phyloP scores from a whole-genome alignment of 306 rosid species.

The Medicago truncatula region MtrunA17r5.0-ANR NC_053049.1:32066001-32066500 shows the following conservation, averaged over 20 bases:
- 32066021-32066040: background rate
- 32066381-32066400: background rate
- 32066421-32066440: constrained; percentile 8
- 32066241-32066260: constrained; percentile 56
- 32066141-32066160: background rate
- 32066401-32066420: constrained; percentile 12
- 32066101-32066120: background rate
- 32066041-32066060: background rate
- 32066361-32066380: constrained; percentile 38
- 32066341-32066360: constrained; percentile 40
- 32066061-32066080: background rate
- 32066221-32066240: constrained; percentile 57
- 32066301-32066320: constrained; percentile 31
- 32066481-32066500: background rate
- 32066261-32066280: constrained; percentile 50
- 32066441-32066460: constrained; percentile 23
- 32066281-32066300: constrained; percentile 33
- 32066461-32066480: constrained; percentile 5
- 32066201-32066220: constrained; percentile 50
- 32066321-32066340: constrained; percentile 39
- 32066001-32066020: constrained; percentile 4
- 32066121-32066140: background rate
- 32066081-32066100: background rate
- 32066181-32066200: constrained; percentile 64
- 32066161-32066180: constrained; percentile 40